Evolutionary conservation across 2,329 filamentous ascomycete species (phyloP).

Genomic region (Diaporthe humulicola): DNA sequence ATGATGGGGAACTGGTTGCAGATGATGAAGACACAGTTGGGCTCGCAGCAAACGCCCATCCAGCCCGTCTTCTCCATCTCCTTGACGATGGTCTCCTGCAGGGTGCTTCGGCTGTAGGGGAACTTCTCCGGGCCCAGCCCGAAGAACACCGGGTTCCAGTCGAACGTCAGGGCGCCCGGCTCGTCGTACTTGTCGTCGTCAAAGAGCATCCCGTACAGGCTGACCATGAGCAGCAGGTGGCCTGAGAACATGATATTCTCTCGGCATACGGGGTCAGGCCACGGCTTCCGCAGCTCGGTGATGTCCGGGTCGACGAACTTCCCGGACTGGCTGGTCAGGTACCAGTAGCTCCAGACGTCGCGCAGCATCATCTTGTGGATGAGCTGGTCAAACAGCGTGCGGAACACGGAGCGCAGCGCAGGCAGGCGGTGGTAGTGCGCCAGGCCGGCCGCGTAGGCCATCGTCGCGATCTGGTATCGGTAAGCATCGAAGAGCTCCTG

Average conservation of each 20-base stretch:
- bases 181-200: conserved; percentile 55
- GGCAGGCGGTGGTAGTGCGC: conserved; percentile 56
- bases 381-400: conserved; percentile 49
- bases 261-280: conserved; percentile 54
- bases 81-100: conserved; percentile 53
- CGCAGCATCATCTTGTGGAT: conserved; percentile 57
- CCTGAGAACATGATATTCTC: conserved; percentile 55
- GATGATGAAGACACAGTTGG: conserved; percentile 54
- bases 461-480: conserved; percentile 56
- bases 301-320: conserved; percentile 51
- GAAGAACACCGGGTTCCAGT: conserved; percentile 55
- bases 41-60: conserved; percentile 58
- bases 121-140: conserved; percentile 53
- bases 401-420: conserved; percentile 50
- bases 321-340: conserved; percentile 52
- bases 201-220: conserved; percentile 53
- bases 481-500: conserved; percentile 54
- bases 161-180: conserved; percentile 49
- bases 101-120: conserved; percentile 46
- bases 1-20: conserved; percentile 60
- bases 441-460: conserved; percentile 53
- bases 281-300: conserved; percentile 54
- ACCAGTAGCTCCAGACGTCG: conserved; percentile 60
- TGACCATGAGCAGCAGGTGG: conserved; percentile 28
- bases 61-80: conserved; percentile 54